These are phyloP conservation scores for Leptodontidium sp. DNA, from an alignment of 2,329 filamentous ascomycete genomes.

Conservation along the genomic window DNA sequence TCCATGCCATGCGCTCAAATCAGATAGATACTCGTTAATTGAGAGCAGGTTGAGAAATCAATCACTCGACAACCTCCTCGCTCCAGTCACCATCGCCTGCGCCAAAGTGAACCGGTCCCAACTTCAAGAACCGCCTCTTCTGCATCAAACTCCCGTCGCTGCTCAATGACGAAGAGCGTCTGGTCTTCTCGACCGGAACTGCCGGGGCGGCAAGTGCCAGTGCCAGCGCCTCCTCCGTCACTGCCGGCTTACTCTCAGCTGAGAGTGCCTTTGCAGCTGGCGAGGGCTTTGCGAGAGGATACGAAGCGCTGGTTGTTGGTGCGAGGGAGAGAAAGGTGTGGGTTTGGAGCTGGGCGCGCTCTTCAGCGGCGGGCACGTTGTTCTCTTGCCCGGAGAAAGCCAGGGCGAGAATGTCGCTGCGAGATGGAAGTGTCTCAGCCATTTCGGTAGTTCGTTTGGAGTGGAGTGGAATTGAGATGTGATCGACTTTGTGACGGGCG, in stretches of 20 bases:
- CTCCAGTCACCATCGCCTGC: conserved; percentile 43
- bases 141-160: conserved; percentile 26
- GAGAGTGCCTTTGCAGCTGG: conserved; percentile 16
- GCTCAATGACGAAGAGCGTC: conserved; percentile 36
- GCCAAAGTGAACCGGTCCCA: conserved; percentile 43
- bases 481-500: conserved; percentile 8
- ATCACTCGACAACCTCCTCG: conserved; percentile 39
- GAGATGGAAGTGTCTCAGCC: conserved; percentile 29
- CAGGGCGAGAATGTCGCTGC: conserved; percentile 29
- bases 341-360: conserved; percentile 19
- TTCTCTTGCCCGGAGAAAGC: conserved; percentile 33
- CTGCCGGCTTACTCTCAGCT: conserved; percentile 18
- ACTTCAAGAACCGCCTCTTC: conserved; percentile 40
- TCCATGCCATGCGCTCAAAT: conserved; percentile 13
- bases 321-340: conserved; percentile 43
- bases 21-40: not conserved
- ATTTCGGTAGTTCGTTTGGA: conserved; percentile 25
- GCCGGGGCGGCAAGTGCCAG: conserved; percentile 19
- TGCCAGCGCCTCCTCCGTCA: conserved; percentile 15
- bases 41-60: not conserved
- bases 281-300: conserved; percentile 33
- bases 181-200: conserved; percentile 26
- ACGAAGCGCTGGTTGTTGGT: conserved; percentile 40
- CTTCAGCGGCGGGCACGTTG: conserved; percentile 35
- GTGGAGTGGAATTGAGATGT: conserved; percentile 19